Base-by-base conservation (phyloP, 371 early-diverging fungal genomes). In the Mortierella sp. region DNA sequence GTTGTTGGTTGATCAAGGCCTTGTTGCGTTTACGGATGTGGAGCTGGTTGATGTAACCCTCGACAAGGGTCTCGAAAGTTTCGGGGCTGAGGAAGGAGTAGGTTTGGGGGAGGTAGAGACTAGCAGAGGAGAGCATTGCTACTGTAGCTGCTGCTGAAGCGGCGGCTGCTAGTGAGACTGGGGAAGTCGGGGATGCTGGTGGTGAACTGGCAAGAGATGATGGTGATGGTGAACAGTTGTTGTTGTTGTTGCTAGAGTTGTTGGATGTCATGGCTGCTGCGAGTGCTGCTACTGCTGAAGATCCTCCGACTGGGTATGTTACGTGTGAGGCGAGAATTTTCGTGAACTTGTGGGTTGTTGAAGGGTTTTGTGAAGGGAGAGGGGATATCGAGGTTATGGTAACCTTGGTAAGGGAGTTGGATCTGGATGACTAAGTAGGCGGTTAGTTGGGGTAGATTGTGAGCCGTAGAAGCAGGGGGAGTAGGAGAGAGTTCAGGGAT, bases 21-120 rank as follows among this genome's bases (percentile, higher is more conserved):
- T 86, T 86, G 86, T 86, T 86, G 72, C 82, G 82, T 78, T 86
- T 86, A 42, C 86, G 86, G 57, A 86, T 74, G 48, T 86, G 86
- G 24, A 86, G 86, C 52, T 86, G 86, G 55, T 74, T 86, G 70
- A 86, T 86, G 55, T 86, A 86, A 0, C 86, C 86, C 47, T 86
- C 86, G 10, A 86, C 86, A 19, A 86, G 71, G 0, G 86, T 86
- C 78, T 86, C 86, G 38, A 86, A 86, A 0, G 80, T 86, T 74
- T 86, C 86, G 26, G 82, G 86, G 45, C 82, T 82, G 19, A 85
- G 70, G 70, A 85, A 82, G 3, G 82, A 79, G 54, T 85, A 85
- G 8, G 78, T 82, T 50, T 85, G 85, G 16, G 85, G 85, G 60
- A 81, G 68, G 72, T 81, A 81, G 26, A 80, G 78, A 19, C 83